phyloP scores from a whole-genome alignment of 1,139 yeast genomes.

The Arxiozyma telluris region DNA sequence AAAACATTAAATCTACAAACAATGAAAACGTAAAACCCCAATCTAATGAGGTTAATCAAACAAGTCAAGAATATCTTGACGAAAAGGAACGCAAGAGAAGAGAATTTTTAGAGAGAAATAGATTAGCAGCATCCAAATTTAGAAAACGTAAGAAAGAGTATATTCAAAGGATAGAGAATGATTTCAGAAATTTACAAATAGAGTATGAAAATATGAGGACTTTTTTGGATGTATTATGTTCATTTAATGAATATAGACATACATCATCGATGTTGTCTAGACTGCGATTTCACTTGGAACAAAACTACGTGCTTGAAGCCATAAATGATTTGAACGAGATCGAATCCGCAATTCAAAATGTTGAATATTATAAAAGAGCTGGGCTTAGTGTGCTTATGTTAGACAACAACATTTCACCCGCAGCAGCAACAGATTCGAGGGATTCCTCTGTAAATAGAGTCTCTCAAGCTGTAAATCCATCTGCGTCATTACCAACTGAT shows the following conservation, averaged over 20 bases:
- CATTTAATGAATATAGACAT: background rate
- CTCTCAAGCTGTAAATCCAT: background rate
- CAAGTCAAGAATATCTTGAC: constrained; percentile 16
- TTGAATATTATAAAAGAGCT: constrained; percentile 4
- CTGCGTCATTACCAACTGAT: background rate
- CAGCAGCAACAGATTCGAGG: background rate
- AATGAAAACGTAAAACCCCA: background rate
- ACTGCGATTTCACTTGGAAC: constrained; percentile 1
- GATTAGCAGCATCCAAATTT: constrained; percentile 94
- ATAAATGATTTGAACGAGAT: constrained; percentile 8
- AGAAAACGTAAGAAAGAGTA: constrained; percentile 90
- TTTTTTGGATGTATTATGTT: constrained; percentile 9
- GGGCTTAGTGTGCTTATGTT: constrained; percentile 10
- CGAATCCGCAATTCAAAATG: background rate
- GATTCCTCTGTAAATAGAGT: background rate
- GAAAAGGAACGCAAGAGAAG: constrained; percentile 61
- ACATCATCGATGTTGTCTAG: background rate
- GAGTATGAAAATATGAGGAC: constrained; percentile 60
- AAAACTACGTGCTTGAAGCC: background rate
- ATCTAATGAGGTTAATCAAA: background rate
- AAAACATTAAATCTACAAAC: background rate
- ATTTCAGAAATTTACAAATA: constrained; percentile 54
- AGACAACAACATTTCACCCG: background rate
- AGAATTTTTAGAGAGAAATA: constrained; percentile 77
- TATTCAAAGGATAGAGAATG: constrained; percentile 73